Evolutionary conservation across 208 protist species (phyloP).

Genomic region (Leishmania turanica): DNA sequence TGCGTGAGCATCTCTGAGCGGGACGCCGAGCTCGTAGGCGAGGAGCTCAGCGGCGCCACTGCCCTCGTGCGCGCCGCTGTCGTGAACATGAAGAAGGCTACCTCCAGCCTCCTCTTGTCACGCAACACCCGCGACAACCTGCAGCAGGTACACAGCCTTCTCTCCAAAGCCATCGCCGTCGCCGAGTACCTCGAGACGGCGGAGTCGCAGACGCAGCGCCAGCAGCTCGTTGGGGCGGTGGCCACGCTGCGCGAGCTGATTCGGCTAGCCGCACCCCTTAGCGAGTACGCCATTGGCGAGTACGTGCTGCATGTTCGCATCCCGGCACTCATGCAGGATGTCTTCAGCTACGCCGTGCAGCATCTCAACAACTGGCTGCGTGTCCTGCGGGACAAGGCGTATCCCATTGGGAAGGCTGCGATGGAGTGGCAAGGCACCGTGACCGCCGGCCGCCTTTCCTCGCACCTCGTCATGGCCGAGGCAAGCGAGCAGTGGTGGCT

Average conservation of each 20-base stretch:
- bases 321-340: slow-evolving; percentile 58
- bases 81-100: slow-evolving; percentile 77
- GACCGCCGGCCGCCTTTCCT: slow-evolving; percentile 47
- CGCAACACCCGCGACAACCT: slow-evolving; percentile 73
- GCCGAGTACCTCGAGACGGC: slow-evolving; percentile 86
- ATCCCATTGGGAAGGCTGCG: slow-evolving; percentile 63
- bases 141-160: slow-evolving; percentile 49
- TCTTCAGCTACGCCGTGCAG: slow-evolving; percentile 76
- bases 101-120: slow-evolving; percentile 59
- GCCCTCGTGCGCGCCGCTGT: slow-evolving; percentile 70
- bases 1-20: slow-evolving; percentile 83
- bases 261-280: slow-evolving; percentile 62
- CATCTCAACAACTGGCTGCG: slow-evolving; percentile 85
- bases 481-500: slow-evolving; percentile 76
- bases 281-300: slow-evolving; percentile 80
- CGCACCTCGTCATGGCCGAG: slow-evolving; percentile 47
- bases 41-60: slow-evolving; percentile 84
- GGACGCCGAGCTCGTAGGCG: slow-evolving; percentile 82
- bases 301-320: slow-evolving; percentile 86
- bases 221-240: slow-evolving; percentile 80
- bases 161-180: slow-evolving; percentile 54
- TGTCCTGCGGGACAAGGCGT: slow-evolving; percentile 66
- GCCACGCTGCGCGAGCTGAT: slow-evolving; percentile 74
- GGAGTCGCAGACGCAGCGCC: slow-evolving; percentile 64
- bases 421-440: slow-evolving; percentile 67